Conservation (phyloP, 2,329 filamentous ascomycete species). For the Cercospora brassicicola region DNA sequence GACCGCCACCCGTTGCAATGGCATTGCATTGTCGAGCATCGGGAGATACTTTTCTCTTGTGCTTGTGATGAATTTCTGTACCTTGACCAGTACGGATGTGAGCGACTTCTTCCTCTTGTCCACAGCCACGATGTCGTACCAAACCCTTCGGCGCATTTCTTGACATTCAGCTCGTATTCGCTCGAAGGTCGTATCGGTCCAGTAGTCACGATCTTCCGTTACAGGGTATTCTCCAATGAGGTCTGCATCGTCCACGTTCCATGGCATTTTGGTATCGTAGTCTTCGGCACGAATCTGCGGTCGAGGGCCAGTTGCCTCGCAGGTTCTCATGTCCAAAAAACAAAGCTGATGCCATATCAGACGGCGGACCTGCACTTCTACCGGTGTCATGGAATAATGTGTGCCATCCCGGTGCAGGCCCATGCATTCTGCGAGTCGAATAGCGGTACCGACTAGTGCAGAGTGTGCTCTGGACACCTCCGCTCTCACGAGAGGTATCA, state of each 20-base stretch:
- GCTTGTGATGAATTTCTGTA: constrained; percentile 65
- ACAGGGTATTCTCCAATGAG: constrained; percentile 49
- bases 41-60: constrained; percentile 67
- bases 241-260: constrained; percentile 68
- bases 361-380: constrained; percentile 70
- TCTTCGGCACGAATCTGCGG: constrained; percentile 71
- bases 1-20: constrained; percentile 63
- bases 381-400: constrained; percentile 62
- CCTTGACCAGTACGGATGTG: constrained; percentile 64
- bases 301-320: constrained; percentile 70
- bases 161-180: constrained; percentile 71
- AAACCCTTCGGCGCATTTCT: constrained; percentile 70
- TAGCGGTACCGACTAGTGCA: constrained; percentile 68
- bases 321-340: constrained; percentile 72
- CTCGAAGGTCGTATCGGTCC: constrained; percentile 67
- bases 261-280: constrained; percentile 70
- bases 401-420: constrained; percentile 71
- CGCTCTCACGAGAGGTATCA: constrained; percentile 70
- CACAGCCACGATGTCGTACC: constrained; percentile 66
- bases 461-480: constrained; percentile 74
- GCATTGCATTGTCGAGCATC: constrained; percentile 59
- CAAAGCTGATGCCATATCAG: constrained; percentile 77
- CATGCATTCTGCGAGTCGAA: constrained; percentile 75
- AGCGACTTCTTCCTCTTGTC: constrained; percentile 62
- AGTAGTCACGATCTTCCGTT: constrained; percentile 53